Base-by-base conservation (phyloP, 768 basidiomycete species). In the Boletus pseudo-olivaceus region DNA sequence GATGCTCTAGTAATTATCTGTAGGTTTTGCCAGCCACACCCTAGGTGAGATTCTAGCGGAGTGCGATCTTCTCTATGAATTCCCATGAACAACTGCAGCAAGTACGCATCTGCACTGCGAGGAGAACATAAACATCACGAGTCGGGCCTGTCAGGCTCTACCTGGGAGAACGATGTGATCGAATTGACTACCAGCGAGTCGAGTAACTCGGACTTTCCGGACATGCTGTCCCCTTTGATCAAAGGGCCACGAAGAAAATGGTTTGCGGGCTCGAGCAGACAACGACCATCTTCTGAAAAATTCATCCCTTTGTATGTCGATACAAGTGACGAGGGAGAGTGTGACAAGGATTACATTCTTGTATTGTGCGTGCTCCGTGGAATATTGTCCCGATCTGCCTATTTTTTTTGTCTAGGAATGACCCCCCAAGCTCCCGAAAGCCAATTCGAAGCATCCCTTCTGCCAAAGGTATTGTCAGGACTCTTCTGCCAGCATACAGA, bases 361-460 rank as follows among this genome's bases (percentile, higher is more conserved):
- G 64, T 63, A n/a, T 53, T 74, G 78, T 76, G 53, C 60, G 78
- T 62, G 7, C 9, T 19, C 43, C 10, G 43, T 37, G 51, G 32
- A 27, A 15, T 30, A 7, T 46, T 55, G 30, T 33, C 38, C 40
- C 26, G 27, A 37, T 26, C 53, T 58, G 17, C 48, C 26, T 53
- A 57, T 54, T 32, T 37, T 32, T 37, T 37, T 37, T 35, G 17
- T 46, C 27, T 45, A 74, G 74, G 40, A 70, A 85, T 57, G 83
- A 84, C 53, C 80, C 82, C 8, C 78, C 66, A 48, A 72, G 71
- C 46, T 73, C 78, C 14, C 74, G 73, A 29, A 82, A 73, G 60
- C 83, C 81, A 5, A 56, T 80, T 30, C 74, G 60, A 6, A 56
- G 32, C 7, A 58, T 41, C 44, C 59, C 19, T 46, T 53, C 33